These are phyloP conservation scores for Entamoeba histolytica DNA, from an alignment of 208 protist genomes.

Conservation along the genomic window DNA sequence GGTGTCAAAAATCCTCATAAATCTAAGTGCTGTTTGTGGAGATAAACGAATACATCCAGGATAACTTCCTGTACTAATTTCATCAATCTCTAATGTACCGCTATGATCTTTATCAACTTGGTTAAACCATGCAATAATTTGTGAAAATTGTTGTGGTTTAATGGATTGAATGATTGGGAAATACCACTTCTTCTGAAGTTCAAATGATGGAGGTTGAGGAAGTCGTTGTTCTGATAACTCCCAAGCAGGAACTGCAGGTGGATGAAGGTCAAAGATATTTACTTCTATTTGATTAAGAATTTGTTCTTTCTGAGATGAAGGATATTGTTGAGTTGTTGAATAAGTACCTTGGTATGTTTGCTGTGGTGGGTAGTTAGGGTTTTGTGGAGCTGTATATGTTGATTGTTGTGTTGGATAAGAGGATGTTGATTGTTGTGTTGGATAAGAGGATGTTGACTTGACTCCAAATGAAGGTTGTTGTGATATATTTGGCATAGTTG, in stretches of 20 bases:
- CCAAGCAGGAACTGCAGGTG: not conserved
- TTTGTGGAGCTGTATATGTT: not conserved
- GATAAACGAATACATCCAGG: not conserved
- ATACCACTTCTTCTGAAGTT: not conserved
- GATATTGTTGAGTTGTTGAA: not conserved
- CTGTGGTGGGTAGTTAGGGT: not conserved
- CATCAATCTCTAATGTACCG: not conserved
- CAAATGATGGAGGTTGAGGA: not conserved
- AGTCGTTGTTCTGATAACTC: not conserved
- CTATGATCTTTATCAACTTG: not conserved
- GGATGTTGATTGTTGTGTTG: not conserved
- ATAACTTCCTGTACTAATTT: not conserved
- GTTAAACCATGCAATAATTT: not conserved
- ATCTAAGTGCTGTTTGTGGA: not conserved
- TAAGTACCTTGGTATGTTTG: not conserved
- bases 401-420: not conserved
- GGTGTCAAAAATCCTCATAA: not conserved
- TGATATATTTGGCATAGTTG: too few species aligned
- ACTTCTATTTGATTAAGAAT: not conserved
- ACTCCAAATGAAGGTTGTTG: too few species aligned
- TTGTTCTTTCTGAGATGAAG: not conserved
- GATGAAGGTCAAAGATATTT: not conserved
- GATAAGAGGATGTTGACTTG: not conserved
- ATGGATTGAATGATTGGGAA: not conserved
- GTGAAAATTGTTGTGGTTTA: not conserved